phyloP scores from a whole-genome alignment of 768 basidiomycete species.

The Pisolithus microcarpus region DNA sequence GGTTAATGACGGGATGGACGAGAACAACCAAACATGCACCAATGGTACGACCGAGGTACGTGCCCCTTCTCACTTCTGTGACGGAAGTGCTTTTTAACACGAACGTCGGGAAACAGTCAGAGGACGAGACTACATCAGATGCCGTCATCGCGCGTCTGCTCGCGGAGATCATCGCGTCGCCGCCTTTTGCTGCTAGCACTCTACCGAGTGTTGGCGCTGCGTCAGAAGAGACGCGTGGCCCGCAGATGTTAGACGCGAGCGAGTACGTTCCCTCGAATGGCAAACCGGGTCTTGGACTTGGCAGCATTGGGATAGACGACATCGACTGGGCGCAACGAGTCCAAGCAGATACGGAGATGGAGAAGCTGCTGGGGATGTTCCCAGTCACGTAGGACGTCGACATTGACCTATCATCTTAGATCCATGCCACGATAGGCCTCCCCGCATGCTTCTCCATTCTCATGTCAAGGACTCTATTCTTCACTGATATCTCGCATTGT shows the following conservation, averaged over 20 bases:
- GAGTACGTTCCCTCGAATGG: constrained; percentile 4
- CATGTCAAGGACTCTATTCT: constrained; percentile 7
- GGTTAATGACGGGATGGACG: constrained; percentile 22
- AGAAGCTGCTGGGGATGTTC: constrained; percentile 51
- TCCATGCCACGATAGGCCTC: not conserved
- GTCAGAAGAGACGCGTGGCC: constrained; percentile 24
- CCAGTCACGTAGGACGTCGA: constrained; percentile 29
- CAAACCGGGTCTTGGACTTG: constrained; percentile 15
- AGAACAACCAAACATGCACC: constrained; percentile 13
- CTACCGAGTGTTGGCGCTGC: constrained; percentile 26
- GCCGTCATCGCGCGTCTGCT: constrained; percentile 26
- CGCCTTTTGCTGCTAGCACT: constrained; percentile 25
- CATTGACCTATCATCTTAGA: constrained; percentile 18
- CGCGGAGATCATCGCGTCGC: constrained; percentile 30
- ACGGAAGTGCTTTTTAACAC: constrained; percentile 13
- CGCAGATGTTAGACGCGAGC: constrained; percentile 19
- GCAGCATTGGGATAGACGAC: constrained; percentile 12
- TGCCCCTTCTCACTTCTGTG: constrained; percentile 11
- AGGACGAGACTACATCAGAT: constrained; percentile 50
- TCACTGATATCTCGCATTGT: constrained; percentile 10
- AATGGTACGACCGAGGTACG: constrained; percentile 30
- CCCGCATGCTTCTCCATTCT: constrained; percentile 1
- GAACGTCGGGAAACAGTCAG: constrained; percentile 15
- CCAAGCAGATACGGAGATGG: constrained; percentile 48
- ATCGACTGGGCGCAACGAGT: constrained; percentile 23